phyloP scores from a whole-genome alignment of 805 yeast genomes.

The Candida koratica region DNA sequence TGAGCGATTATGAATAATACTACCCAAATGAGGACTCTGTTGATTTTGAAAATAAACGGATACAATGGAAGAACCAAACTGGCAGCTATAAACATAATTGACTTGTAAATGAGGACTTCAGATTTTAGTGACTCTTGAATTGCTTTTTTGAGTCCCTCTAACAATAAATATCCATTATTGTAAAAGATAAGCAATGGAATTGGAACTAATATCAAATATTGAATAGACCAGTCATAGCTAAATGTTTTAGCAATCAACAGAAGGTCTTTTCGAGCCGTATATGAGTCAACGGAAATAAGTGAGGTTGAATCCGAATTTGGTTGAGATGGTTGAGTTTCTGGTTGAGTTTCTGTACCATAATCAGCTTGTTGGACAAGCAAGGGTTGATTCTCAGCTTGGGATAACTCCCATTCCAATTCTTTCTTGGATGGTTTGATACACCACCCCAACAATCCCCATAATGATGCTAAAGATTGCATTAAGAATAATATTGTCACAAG shows the following conservation, averaged over 20 bases:
- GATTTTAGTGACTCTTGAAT: slow-evolving; percentile 58
- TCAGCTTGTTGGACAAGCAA: slow-evolving; percentile 22
- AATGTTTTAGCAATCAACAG: slow-evolving; percentile 34
- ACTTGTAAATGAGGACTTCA: slow-evolving; percentile 31
- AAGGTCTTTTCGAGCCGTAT: slow-evolving; percentile 11
- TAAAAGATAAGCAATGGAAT: slow-evolving; percentile 52
- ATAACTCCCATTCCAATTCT: slow-evolving; percentile 12
- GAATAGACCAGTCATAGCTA: slow-evolving; percentile 79
- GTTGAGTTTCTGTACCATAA: slow-evolving; percentile 17
- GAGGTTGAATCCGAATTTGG: slow-evolving; percentile 18
- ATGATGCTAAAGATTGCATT: slow-evolving; percentile 43
- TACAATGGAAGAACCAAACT: slow-evolving; percentile 46
- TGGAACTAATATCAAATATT: slow-evolving; percentile 68
- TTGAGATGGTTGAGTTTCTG: slow-evolving; percentile 9
- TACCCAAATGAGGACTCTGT: slow-evolving; percentile 43
- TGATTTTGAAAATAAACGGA: slow-evolving; percentile 69
- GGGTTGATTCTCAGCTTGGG: slow-evolving; percentile 21
- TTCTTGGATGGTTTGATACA: slow-evolving; percentile 20
- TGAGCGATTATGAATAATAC: slow-evolving; percentile 12
- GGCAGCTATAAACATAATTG: slow-evolving; percentile 27
- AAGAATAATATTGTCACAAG: slow-evolving; percentile 44
- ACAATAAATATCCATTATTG: slow-evolving; percentile 49
- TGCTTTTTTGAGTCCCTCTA: slow-evolving; percentile 68
- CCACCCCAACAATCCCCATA: slow-evolving; percentile 53
- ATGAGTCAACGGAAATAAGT: slow-evolving; percentile 20